phyloP scores from a whole-genome alignment of 83 land plant genomes.

The Thuja plicata region DNA sequence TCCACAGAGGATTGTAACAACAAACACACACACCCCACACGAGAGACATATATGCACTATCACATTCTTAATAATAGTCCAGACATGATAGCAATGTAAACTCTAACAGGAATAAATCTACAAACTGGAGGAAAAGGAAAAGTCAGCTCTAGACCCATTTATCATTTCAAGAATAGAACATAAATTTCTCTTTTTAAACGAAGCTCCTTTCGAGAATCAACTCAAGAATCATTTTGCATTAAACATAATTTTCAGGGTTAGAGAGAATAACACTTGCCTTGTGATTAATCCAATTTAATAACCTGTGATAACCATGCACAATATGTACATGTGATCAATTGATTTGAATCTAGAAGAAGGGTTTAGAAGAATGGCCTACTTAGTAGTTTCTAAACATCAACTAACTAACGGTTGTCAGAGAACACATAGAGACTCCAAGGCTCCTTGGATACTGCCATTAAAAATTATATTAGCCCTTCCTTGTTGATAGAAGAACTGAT shows the following conservation, averaged over 20 bases:
- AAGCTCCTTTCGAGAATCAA: neutral
- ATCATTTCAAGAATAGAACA: neutral
- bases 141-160: neutral
- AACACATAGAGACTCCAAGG: neutral
- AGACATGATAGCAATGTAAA: neutral
- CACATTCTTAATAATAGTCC: neutral
- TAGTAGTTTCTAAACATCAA: neutral
- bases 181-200: neutral
- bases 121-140: neutral
- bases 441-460: slow-evolving; percentile 1
- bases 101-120: neutral
- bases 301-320: neutral
- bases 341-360: neutral
- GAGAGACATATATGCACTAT: neutral
- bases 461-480: neutral
- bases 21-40: neutral
- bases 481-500: neutral
- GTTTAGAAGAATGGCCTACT: neutral
- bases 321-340: neutral
- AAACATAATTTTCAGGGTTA: neutral
- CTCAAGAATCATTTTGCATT: neutral
- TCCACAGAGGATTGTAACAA: neutral
- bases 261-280: neutral
- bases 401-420: neutral
- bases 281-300: neutral